Evolutionary conservation across 192 early-diverging fungal genomes (phyloP).

Genomic region (Podila epigama): DNA sequence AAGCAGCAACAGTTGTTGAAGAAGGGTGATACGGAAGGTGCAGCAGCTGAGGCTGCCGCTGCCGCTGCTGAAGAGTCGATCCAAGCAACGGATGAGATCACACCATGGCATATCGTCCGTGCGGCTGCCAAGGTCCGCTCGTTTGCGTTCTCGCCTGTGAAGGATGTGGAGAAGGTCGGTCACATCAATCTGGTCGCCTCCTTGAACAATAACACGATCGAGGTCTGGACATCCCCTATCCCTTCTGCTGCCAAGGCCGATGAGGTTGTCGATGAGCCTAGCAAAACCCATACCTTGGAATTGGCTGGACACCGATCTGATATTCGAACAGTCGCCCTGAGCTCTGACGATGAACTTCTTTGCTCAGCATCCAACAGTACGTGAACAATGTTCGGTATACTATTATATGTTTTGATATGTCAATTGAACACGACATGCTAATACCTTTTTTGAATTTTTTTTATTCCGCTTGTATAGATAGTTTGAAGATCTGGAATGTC

Average conservation of each 20-base stretch:
- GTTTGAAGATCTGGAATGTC: conserved; percentile 92
- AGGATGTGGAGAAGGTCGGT: conserved; percentile 57
- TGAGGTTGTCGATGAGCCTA: conserved; percentile 71
- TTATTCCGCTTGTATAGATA: conserved; percentile 44
- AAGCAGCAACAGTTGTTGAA: conserved; percentile 66
- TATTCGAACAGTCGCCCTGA: conserved; percentile 88
- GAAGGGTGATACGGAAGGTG: conserved; percentile 50
- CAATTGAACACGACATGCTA: background rate
- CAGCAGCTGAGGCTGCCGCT: conserved; percentile 47
- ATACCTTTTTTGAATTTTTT: background rate
- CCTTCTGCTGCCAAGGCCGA: conserved; percentile 65
- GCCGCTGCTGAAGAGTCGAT: conserved; percentile 60
- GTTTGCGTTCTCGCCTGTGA: conserved; percentile 72
- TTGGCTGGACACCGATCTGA: conserved; percentile 91
- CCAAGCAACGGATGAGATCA: conserved; percentile 80
- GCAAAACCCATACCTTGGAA: conserved; percentile 76
- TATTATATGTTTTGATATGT: background rate
- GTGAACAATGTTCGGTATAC: background rate
- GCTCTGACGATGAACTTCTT: conserved; percentile 86
- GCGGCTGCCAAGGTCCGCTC: conserved; percentile 82
- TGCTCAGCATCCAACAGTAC: conserved; percentile 85
- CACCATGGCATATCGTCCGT: conserved; percentile 73
- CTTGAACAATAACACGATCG: conserved; percentile 84
- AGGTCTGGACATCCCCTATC: conserved; percentile 76
- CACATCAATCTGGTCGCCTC: conserved; percentile 68